phyloP scores from a whole-genome alignment of 2,329 filamentous ascomycete genomes.

The Colletotrichum sp. region DNA sequence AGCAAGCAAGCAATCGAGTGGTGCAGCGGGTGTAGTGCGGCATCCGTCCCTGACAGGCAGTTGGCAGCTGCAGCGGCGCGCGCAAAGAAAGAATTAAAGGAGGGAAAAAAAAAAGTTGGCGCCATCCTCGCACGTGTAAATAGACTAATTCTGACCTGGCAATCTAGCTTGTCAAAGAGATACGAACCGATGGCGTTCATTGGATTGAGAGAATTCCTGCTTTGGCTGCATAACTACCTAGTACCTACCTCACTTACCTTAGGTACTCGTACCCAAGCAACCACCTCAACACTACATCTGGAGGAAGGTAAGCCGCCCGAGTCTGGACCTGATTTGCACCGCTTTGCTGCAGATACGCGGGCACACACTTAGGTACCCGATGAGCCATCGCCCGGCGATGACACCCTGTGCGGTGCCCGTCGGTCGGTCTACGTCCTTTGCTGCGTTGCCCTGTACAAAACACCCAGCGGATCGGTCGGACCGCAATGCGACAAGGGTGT shows the following conservation, averaged over 20 bases:
- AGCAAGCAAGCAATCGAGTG: background rate
- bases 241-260: background rate
- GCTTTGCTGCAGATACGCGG: background rate
- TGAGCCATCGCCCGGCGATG: background rate
- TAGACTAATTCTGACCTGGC: background rate
- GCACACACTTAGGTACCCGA: background rate
- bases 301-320: background rate
- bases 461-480: slow-evolving; percentile 4
- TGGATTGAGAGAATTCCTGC: background rate
- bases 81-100: background rate
- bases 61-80: background rate
- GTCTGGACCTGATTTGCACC: background rate
- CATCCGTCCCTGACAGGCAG: background rate
- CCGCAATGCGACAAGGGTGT: background rate
- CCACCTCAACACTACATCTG: background rate
- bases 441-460: slow-evolving; percentile 1
- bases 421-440: background rate
- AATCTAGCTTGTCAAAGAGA: background rate
- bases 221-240: background rate
- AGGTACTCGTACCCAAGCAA: background rate
- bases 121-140: background rate
- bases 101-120: background rate
- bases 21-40: background rate
- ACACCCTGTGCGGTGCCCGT: background rate
- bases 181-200: background rate